Conservation (phyloP, 768 basidiomycete species). For the Coprinellus aureogranulatus region DNA sequence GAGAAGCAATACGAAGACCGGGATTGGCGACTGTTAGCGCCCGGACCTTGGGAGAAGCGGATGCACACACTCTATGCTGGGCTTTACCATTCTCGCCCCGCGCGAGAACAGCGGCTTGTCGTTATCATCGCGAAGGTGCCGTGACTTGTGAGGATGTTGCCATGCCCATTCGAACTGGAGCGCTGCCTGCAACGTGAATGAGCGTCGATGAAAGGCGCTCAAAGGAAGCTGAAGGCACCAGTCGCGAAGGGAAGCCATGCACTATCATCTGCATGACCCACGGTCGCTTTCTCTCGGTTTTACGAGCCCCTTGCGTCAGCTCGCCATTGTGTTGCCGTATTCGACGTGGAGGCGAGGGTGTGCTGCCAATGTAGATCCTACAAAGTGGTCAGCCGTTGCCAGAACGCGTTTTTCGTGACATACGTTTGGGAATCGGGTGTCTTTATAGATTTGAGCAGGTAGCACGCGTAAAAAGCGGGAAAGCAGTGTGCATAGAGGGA, state of each 20-base stretch:
- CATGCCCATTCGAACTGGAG: conserved; percentile 84
- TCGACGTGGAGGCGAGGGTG: conserved; percentile 62
- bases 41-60: neutral
- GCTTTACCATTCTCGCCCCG: conserved; percentile 36
- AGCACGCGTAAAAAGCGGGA: conserved; percentile 79
- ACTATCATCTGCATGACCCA: conserved; percentile 89
- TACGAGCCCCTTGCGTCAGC: conserved; percentile 65
- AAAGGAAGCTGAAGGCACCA: conserved; percentile 27
- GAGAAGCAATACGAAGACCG: neutral
- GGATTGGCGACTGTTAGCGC: neutral
- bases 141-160: conserved; percentile 72
- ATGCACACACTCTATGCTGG: conserved; percentile 46
- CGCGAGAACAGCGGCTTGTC: conserved; percentile 39
- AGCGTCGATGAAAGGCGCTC: neutral
- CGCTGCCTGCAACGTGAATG: conserved; percentile 47
- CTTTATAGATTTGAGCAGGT: conserved; percentile 69
- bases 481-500: conserved; percentile 34
- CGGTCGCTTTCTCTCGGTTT: conserved; percentile 58
- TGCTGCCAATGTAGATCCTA: conserved; percentile 77
- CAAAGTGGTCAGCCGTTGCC: conserved; percentile 8
- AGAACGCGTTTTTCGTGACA: conserved; percentile 10
- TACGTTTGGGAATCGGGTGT: conserved; percentile 48
- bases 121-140: conserved; percentile 53
- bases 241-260: conserved; percentile 75
- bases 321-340: conserved; percentile 83